phyloP scores from a whole-genome alignment of 768 basidiomycete genomes.

The Pisolithus orientalis region DNA sequence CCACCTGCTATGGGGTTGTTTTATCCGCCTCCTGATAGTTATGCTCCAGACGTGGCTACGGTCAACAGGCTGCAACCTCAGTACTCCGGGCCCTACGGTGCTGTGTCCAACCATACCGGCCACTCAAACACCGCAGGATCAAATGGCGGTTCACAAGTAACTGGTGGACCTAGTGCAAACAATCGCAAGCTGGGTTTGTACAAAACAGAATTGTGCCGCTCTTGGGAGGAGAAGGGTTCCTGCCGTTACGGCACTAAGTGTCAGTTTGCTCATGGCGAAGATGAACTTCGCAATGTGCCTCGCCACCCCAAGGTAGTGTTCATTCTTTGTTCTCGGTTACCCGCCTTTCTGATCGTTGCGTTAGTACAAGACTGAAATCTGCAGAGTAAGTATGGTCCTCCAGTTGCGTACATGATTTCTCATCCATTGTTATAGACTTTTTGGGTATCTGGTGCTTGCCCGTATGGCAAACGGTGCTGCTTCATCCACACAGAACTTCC shows the following conservation, averaged over 20 bases:
- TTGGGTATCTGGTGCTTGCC: constrained; percentile 91
- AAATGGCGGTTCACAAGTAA: constrained; percentile 23
- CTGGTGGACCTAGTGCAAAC: constrained; percentile 78
- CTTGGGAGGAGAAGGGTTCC: constrained; percentile 88
- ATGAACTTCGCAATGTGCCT: constrained; percentile 77
- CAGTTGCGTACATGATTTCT: constrained; percentile 1
- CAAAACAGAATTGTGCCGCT: constrained; percentile 86
- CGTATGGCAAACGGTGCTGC: constrained; percentile 88
- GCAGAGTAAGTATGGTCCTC: constrained; percentile 51
- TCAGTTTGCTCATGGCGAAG: constrained; percentile 90
- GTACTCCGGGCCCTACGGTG: constrained; percentile 49
- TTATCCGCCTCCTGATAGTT: constrained; percentile 56
- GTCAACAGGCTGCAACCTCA: constrained; percentile 57
- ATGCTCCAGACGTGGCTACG: constrained; percentile 46
- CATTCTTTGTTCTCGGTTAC: constrained; percentile 7
- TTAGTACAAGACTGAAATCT: constrained; percentile 92
- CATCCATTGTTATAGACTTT: constrained; percentile 53
- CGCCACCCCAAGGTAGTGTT: constrained; percentile 76
- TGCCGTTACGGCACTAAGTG: constrained; percentile 87
- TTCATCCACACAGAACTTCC: constrained; percentile 90
- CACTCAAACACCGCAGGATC: constrained; percentile 36
- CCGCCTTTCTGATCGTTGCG: constrained; percentile 4
- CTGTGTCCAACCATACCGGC: constrained; percentile 36
- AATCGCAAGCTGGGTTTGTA: constrained; percentile 87
- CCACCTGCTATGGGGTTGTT: constrained; percentile 55